Percentiles rank a stretch among this genome's conserved stretches.
phyloP scores from a whole-genome alignment of 768 basidiomycete genomes.

The Cystobasidium onofrii region DNA sequence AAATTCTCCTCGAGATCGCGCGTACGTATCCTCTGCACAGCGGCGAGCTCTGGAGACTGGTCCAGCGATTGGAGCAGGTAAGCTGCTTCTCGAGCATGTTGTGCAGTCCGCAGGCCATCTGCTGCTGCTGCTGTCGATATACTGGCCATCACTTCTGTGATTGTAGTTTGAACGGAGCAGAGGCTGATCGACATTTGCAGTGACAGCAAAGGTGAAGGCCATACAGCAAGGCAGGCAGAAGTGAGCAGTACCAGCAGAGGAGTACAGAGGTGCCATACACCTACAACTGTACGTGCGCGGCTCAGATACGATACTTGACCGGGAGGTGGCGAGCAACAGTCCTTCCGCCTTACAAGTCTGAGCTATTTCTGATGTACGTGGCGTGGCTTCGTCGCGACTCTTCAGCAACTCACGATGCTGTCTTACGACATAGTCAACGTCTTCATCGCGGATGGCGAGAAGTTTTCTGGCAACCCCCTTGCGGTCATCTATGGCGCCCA shows the following conservation, averaged over 20 bases:
- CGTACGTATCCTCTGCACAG: neutral
- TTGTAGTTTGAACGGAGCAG: neutral
- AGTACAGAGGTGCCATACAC: too few species aligned
- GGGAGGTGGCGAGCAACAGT: too few species aligned
- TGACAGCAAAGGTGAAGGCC: too few species aligned
- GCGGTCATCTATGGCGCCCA: conserved; percentile 15
- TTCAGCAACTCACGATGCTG: neutral
- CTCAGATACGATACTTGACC: too few species aligned
- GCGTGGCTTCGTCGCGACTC: neutral
- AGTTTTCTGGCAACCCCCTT: conserved; percentile 18
- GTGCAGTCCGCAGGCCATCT: neutral
- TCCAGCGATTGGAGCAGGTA: neutral
- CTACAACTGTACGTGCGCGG: too few species aligned
- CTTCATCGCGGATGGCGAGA: conserved; percentile 15
- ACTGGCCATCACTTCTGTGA: neutral
- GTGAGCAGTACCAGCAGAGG: too few species aligned
- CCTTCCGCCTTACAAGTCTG: too few species aligned
- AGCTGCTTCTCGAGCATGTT: neutral
- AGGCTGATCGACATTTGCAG: neutral
- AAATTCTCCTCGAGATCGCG: neutral
- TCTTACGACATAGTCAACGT: conserved; percentile 15
- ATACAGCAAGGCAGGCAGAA: too few species aligned
- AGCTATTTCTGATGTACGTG: too few species aligned
- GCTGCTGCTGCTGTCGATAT: neutral
- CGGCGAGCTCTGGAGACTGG: neutral